Evolutionary conservation across 2,329 filamentous ascomycete species (phyloP).

Genomic region (Trichoderma oligosporum): DNA sequence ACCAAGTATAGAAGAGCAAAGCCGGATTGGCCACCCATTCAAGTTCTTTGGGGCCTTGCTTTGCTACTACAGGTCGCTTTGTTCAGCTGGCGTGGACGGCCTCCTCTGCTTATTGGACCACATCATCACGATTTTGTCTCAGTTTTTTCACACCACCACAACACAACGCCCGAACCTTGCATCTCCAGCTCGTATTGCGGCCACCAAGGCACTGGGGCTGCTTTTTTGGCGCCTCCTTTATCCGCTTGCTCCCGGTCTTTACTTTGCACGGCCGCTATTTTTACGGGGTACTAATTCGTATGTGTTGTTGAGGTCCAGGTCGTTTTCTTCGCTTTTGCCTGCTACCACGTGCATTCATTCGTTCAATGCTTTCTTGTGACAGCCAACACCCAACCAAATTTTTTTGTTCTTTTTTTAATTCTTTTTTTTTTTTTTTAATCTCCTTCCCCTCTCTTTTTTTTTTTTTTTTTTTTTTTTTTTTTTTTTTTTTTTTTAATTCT

Average conservation of each 20-base stretch:
- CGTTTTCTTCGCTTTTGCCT: not conserved
- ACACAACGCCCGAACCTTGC: slow-evolving; percentile 17
- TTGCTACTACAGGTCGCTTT: not conserved
- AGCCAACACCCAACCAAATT: slow-evolving; percentile 9
- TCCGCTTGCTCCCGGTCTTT: slow-evolving; percentile 13
- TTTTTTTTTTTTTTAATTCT: not conserved
- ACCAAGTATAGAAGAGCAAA: no score
- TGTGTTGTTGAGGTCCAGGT: not conserved
- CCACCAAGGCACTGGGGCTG: slow-evolving; percentile 4
- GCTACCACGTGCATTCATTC: slow-evolving; percentile 5
- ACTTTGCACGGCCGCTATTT: not conserved
- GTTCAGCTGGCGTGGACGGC: slow-evolving; percentile 17
- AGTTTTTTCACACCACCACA: slow-evolving; percentile 9
- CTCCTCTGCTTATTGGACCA: slow-evolving; percentile 18
- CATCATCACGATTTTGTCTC: slow-evolving; percentile 17
- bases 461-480: not conserved
- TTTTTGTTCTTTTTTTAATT: not conserved
- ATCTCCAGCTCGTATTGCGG: slow-evolving; percentile 20
- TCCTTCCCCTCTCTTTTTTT: no score
- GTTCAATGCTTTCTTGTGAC: slow-evolving; percentile 2
- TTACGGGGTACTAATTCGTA: not conserved
- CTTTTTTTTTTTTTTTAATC: not conserved
- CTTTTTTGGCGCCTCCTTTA: slow-evolving; percentile 6
- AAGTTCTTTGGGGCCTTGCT: no score
- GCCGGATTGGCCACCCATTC: not conserved